Base-by-base conservation (phyloP, 192 early-diverging fungal genomes). In the Hyaloraphidium curvatum region DNA sequence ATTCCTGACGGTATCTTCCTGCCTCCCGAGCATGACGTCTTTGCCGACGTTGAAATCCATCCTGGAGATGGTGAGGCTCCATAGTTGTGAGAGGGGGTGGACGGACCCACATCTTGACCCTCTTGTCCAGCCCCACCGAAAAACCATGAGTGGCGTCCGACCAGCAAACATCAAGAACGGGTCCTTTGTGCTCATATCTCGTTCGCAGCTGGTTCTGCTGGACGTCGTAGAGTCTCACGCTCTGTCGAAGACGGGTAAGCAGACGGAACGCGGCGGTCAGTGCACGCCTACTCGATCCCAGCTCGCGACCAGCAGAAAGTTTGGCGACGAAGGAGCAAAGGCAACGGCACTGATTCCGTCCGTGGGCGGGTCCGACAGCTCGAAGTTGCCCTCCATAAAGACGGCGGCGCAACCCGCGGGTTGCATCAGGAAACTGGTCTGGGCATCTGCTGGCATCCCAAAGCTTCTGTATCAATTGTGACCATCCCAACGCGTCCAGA, bases 121-220 rank as follows among this genome's bases (percentile, higher is more conserved):
- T 68, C 40, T 64, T 60, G 60, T 89, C 87, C 17, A 93, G 61
- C 16, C 91, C 90, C 30, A 81, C 91, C 27, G 69, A 79, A 51
- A 78, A 84, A 0, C 73, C 74, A 30, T 71, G 58, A 26, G 62
- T 62, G 21, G 53, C 66, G 7, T 73, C 69, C 14, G 72, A 69
- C 63, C 86, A 95, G 31, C 78, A 83, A 14, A 75, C 76, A 54
- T 83, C 81, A 23, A 97, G 65, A 3, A 94, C 83, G 2, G 91
- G 65, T 1, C 77, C 78, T 13, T 80, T 58, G 59, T 84, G 81
- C 11, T 58, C 57, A 60, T 81, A 80, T 33, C 74, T 66, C 26
- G 62, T 58, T 1, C 66, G 53, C 35, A 82, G 64, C 13, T 58
- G 54, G 63, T 89, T 83, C 26, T 56, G 60, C 14, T 66, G 57